These are phyloP conservation scores for Pyrenochaeta sp. DNA, from an alignment of 2,329 filamentous ascomycete genomes.

Conservation along the genomic window DNA sequence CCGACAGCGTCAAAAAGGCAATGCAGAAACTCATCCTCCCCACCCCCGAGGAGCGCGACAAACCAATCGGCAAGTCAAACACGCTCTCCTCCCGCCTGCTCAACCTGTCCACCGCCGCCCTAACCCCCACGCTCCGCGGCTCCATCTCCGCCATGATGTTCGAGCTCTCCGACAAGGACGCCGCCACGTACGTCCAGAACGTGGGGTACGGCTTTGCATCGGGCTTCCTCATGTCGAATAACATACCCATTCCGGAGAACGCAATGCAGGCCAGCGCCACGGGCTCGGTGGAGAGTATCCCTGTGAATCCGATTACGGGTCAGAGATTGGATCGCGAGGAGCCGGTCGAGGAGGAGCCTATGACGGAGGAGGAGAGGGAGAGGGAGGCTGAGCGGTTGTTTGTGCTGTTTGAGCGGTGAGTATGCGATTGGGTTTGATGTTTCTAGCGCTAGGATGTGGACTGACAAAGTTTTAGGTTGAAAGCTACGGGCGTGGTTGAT, in stretches of 20 bases:
- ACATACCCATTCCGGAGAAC: conserved; percentile 76
- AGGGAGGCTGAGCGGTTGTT: conserved; percentile 88
- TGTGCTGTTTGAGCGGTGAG: conserved; percentile 84
- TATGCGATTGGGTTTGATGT: not conserved
- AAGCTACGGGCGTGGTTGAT: conserved; percentile 76
- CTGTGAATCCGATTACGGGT: conserved; percentile 85
- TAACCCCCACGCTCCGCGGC: conserved; percentile 74
- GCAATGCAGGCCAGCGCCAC: conserved; percentile 63
- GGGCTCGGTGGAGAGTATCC: conserved; percentile 35
- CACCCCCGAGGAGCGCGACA: conserved; percentile 74
- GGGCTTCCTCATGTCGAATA: conserved; percentile 85
- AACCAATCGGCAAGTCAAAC: conserved; percentile 77
- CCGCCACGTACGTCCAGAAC: conserved; percentile 82
- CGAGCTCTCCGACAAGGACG: conserved; percentile 82
- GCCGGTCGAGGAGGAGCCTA: conserved; percentile 67
- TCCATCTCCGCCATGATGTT: conserved; percentile 83
- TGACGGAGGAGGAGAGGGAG: conserved; percentile 93
- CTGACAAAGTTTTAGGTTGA: conserved; percentile 61
- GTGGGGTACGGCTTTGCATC: conserved; percentile 95
- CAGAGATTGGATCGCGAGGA: conserved; percentile 77
- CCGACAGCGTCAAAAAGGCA: conserved; percentile 65
- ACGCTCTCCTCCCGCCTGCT: conserved; percentile 80
- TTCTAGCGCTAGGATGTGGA: conserved; percentile 10
- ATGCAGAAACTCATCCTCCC: conserved; percentile 77
- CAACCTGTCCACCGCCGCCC: conserved; percentile 76